Conservation (phyloP, 2,329 filamentous ascomycete genomes). For the Pyrenophora teres region DNA sequence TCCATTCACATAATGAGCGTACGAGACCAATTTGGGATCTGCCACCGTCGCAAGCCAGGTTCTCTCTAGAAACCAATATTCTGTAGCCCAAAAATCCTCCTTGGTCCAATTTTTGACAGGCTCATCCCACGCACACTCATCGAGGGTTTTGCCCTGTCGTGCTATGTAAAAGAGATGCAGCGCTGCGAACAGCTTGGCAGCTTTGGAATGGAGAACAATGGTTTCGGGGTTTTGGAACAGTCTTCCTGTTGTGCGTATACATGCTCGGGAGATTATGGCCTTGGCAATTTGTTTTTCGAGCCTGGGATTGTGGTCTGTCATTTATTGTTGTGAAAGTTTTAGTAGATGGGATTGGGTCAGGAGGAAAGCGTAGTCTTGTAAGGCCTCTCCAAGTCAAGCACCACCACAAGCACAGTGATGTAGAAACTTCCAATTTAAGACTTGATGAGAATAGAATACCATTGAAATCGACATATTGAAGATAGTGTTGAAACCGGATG, state of each 20-base stretch:
- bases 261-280: too few relatives aligned
- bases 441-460: too few relatives aligned
- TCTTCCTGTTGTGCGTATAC: too few relatives aligned
- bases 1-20: neutral
- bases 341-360: too few relatives aligned
- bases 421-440: too few relatives aligned
- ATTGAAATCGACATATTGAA: neutral
- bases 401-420: too few relatives aligned
- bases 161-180: neutral
- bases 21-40: neutral
- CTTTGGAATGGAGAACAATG: neutral
- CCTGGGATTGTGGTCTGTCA: too few relatives aligned
- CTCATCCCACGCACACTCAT: neutral
- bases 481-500: neutral
- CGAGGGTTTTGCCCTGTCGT: neutral
- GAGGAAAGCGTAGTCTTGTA: too few relatives aligned
- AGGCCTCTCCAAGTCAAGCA: too few relatives aligned
- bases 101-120: neutral
- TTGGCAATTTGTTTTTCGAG: too few relatives aligned
- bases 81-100: neutral
- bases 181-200: neutral
- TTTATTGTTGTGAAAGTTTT: too few relatives aligned
- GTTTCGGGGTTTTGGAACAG: neutral
- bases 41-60: neutral
- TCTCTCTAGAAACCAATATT: neutral